These are phyloP conservation scores for Candida vaughaniae DNA, from an alignment of 805 yeast genomes.

Conservation along the genomic window DNA sequence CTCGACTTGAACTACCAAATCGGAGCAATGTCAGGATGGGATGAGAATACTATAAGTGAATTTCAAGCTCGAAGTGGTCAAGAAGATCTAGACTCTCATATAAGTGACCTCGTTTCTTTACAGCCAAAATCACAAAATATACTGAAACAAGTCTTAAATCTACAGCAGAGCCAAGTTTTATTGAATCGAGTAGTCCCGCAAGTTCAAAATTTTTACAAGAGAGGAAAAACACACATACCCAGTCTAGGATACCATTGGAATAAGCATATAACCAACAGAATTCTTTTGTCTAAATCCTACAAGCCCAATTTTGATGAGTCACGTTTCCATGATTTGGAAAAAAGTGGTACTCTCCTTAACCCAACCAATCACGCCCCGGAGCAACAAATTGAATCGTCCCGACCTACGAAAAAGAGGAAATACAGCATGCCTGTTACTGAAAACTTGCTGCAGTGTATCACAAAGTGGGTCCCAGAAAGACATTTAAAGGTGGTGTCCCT, in stretches of 20 bases:
- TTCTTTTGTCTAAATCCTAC: slow-evolving; percentile 29
- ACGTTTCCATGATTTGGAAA: neutral
- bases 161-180: neutral
- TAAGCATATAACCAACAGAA: slow-evolving; percentile 22
- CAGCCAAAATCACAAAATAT: neutral
- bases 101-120: neutral
- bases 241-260: slow-evolving; percentile 36
- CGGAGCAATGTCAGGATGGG: slow-evolving; percentile 80
- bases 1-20: slow-evolving; percentile 60
- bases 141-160: neutral
- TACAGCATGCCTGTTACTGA: neutral
- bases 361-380: too few species aligned
- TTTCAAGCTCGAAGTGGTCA: slow-evolving; percentile 7
- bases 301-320: slow-evolving; percentile 19
- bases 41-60: slow-evolving; percentile 32
- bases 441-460: neutral
- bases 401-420: too few species aligned
- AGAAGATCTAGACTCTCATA: neutral
- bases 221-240: slow-evolving; percentile 25
- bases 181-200: neutral
- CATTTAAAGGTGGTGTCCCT: slow-evolving; percentile 20
- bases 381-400: too few species aligned
- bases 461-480: slow-evolving; percentile 28
- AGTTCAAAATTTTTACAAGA: slow-evolving; percentile 2
- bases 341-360: too few species aligned